phyloP scores from a whole-genome alignment of 2,329 filamentous ascomycete genomes.

The Cercospora janseana region DNA sequence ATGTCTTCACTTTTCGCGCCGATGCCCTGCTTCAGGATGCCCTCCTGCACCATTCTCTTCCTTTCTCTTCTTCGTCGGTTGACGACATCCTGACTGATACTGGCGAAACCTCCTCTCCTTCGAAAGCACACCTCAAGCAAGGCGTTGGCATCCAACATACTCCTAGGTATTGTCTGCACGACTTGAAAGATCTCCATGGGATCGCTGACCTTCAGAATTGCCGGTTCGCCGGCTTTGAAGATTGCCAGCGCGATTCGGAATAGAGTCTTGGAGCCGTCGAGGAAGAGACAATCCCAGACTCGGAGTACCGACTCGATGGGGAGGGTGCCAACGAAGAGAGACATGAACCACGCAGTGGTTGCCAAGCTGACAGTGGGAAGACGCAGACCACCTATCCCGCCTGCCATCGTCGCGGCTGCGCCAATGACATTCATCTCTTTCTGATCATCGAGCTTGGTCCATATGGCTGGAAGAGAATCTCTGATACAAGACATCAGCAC shows the following conservation, averaged over 20 bases:
- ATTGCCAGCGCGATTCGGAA: slow-evolving; percentile 89
- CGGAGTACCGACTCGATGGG: slow-evolving; percentile 88
- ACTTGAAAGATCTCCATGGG: slow-evolving; percentile 96
- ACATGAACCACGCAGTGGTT: slow-evolving; percentile 98
- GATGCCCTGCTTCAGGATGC: slow-evolving; percentile 15
- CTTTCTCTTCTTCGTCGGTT: slow-evolving; percentile 72
- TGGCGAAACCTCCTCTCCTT: slow-evolving; percentile 65
- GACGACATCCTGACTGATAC: slow-evolving; percentile 77
- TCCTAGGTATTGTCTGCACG: slow-evolving; percentile 80
- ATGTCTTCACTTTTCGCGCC: slow-evolving; percentile 12
- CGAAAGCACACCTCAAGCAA: slow-evolving; percentile 82
- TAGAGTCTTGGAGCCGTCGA: slow-evolving; percentile 88
- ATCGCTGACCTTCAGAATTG: slow-evolving; percentile 76
- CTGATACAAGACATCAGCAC: slow-evolving; percentile 86
- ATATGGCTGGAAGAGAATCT: slow-evolving; percentile 77
- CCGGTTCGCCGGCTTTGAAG: slow-evolving; percentile 80
- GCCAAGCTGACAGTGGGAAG: slow-evolving; percentile 89
- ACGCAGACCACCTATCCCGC: slow-evolving; percentile 47
- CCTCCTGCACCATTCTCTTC: slow-evolving; percentile 31
- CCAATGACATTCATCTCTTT: slow-evolving; percentile 47
- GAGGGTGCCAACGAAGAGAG: slow-evolving; percentile 86
- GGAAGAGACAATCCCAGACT: slow-evolving; percentile 95
- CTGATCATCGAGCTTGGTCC: slow-evolving; percentile 82
- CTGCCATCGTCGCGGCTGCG: slow-evolving; percentile 44
- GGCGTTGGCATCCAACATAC: slow-evolving; percentile 75